Conservation (phyloP, 495 filamentous ascomycete genomes). For the Penicillium canescens region DNA sequence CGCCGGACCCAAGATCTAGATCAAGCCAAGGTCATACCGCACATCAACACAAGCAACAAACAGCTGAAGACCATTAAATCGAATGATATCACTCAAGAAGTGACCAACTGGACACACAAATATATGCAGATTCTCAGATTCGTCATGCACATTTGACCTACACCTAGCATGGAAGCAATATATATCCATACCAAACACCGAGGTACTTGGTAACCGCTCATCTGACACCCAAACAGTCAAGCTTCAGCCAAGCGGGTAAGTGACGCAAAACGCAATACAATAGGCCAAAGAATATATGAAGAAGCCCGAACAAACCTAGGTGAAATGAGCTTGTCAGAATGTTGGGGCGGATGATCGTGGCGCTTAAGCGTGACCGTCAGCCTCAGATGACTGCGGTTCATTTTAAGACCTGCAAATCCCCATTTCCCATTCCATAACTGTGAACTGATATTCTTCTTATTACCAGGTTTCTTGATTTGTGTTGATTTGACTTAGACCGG, state of each 20-base stretch:
- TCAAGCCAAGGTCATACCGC: no score
- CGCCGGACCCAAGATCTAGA: no score
- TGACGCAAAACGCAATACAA: background rate
- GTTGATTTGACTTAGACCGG: no score
- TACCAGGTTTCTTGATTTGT: no score
- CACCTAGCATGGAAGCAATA: background rate
- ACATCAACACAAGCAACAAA: no score
- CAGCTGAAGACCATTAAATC: no score
- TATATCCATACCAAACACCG: background rate
- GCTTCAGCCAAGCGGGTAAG: constrained; percentile 11
- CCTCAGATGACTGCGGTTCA: constrained; percentile 17
- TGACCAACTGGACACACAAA: background rate
- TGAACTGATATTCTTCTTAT: no score
- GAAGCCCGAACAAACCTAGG: background rate
- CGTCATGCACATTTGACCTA: constrained; percentile 10
- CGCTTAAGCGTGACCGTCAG: constrained; percentile 29
- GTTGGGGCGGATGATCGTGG: constrained; percentile 22
- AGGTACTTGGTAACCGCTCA: background rate
- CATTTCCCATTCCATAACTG: no score
- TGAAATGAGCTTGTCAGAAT: constrained; percentile 3
- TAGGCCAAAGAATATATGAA: background rate
- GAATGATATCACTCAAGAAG: no score
- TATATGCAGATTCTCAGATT: background rate
- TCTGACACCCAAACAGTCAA: constrained; percentile 10
- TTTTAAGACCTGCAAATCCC: background rate